Percentiles rank a stretch among this genome's conserved stretches.
phyloP scores from a whole-genome alignment of 192 early-diverging fungal genomes.

The Pilobolus umbonatus region DNA sequence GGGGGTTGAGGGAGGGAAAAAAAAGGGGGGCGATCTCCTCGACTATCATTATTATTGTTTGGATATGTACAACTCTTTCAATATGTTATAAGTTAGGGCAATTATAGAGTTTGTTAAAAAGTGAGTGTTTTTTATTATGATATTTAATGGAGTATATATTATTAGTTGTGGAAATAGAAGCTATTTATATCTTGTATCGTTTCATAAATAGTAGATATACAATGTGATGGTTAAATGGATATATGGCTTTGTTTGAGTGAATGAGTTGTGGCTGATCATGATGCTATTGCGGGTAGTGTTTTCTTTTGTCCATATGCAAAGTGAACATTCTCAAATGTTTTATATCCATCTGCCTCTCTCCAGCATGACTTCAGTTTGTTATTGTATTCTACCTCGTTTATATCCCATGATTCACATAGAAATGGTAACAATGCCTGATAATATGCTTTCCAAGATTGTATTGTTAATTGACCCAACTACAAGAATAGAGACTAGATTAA shows the following conservation, averaged over 20 bases:
- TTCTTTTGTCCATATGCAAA: conserved; percentile 38
- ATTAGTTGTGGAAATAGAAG: too few species aligned
- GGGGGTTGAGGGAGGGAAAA: not conserved
- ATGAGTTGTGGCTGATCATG: too few species aligned
- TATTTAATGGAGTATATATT: too few species aligned
- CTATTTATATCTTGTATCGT: too few species aligned
- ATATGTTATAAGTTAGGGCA: too few species aligned
- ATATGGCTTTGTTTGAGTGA: too few species aligned
- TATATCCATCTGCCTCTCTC: conserved; percentile 31
- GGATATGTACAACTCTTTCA: not conserved
- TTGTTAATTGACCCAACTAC: conserved; percentile 33
- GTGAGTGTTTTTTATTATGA: too few species aligned
- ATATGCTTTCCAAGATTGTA: conserved; percentile 31
- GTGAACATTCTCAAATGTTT: conserved; percentile 38
- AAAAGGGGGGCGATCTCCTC: not conserved
- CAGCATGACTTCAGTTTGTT: conserved; percentile 18
- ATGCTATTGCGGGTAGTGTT: too few species aligned
- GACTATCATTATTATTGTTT: not conserved
- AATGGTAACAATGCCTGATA: conserved; percentile 26
- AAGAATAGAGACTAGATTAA: not conserved
- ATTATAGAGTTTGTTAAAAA: too few species aligned
- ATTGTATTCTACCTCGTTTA: conserved; percentile 26
- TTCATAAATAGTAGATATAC: too few species aligned
- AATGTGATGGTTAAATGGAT: too few species aligned
- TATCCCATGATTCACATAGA: conserved; percentile 20